Percentiles rank a stretch among this genome's conserved stretches.
These are phyloP conservation scores for Fragilaria radians DNA, from an alignment of 108 stramenopile species.

Conservation along the genomic window DNA sequence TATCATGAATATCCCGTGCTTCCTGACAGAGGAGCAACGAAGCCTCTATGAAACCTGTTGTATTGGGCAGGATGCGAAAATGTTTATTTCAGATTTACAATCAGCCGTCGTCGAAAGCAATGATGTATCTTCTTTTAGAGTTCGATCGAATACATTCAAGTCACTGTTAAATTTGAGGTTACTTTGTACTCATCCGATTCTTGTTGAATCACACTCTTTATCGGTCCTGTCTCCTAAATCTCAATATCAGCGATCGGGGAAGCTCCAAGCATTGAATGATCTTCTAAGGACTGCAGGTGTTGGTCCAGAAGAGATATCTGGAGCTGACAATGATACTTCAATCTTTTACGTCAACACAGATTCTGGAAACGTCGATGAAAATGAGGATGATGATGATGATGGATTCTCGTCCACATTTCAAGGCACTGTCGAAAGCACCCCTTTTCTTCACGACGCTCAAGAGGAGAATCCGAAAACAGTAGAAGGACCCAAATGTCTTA, in stretches of 20 bases:
- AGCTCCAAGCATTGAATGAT: constrained; percentile 71
- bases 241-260: constrained; percentile 61
- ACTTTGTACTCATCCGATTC: constrained; percentile 82
- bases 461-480: constrained; percentile 4
- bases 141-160: constrained; percentile 47
- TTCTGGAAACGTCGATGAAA: constrained; percentile 12
- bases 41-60: constrained; percentile 49
- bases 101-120: constrained; percentile 5
- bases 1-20: constrained; percentile 76
- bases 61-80: constrained; percentile 24
- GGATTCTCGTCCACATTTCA: background rate
- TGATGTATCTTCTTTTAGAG: constrained; percentile 7
- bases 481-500: constrained; percentile 85
- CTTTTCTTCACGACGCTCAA: background rate
- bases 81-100: constrained; percentile 31
- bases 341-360: constrained; percentile 35
- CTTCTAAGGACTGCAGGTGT: constrained; percentile 70
- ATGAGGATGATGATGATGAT: constrained; percentile 12
- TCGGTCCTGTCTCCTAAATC: background rate
- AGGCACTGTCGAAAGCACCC: constrained; percentile 6
- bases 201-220: constrained; percentile 23
- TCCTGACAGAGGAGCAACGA: constrained; percentile 59
- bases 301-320: constrained; percentile 39
- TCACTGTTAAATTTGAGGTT: constrained; percentile 75
- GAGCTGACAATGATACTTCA: constrained; percentile 80